Evolutionary conservation across 192 early-diverging fungal species (phyloP), one percentile per base, ranked within the genome.

Genomic region (Rhizophagus sp.): DNA sequence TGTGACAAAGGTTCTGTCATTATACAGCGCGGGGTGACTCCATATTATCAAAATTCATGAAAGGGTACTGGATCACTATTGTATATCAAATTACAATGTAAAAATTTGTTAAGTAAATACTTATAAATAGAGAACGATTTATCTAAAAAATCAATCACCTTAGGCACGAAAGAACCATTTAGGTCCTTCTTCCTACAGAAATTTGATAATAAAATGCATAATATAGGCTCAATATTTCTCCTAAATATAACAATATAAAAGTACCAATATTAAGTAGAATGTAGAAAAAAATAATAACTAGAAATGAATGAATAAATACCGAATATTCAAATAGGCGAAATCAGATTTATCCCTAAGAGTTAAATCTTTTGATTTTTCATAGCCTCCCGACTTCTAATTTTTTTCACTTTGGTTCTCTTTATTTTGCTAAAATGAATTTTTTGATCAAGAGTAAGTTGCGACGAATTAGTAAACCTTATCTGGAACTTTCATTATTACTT

Each of bases 1-100:
- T 98, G 97, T 41, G 96, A 98, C 22, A 98, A 81, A 4, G 98
- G 98, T 9, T 96, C 97, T 11, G 79, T 98, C 98, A 88, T 97
- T 99, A 85, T 94, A 95, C 61, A 98, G 82, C 1, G 93, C 93
- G 34, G 93, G 90, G 97, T 92, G 10, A 92, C 90, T 96, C 91
- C 10, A 98, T 94, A 75, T 98, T 94, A 68, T 97, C 98, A 89
- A 98, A 98, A 66, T 90, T 92, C 72, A 95, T 87, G 83, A 99
- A 99, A 0, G 97, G 36, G 94, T 92, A 94, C 92, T 4, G 94
- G 91, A 70, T 92, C 92, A 62, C 98, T 36, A 36, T 36, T 1
- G 30, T 78, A 95, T 90, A 33, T 95, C 93, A 47, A 79, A 69
- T 83, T 92, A 79, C 6, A 50, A 67, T 39, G 13, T n/a, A 62